Percentiles rank a stretch among this genome's conserved stretches.
Conservation (phyloP, 2,329 filamentous ascomycete genomes). For the Scedosporium aurantiacum region DNA sequence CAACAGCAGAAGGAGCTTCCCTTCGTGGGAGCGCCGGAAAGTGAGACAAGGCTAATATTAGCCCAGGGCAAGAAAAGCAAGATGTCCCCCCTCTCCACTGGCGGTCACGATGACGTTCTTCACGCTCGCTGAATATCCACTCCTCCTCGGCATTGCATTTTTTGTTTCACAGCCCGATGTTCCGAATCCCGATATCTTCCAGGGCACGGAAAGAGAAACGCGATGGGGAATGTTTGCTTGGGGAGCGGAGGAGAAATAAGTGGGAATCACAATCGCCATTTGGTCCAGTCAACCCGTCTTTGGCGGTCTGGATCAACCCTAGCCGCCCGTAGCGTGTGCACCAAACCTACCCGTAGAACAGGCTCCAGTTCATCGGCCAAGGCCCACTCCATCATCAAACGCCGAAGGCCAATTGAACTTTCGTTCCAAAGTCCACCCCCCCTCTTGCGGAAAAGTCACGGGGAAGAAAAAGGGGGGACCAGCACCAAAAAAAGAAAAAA, state of each 20-base stretch:
- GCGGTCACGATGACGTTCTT: background rate
- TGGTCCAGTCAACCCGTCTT: background rate
- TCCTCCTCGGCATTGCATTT: background rate
- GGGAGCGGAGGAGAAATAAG: background rate
- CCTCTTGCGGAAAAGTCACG: background rate
- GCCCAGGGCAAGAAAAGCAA: background rate
- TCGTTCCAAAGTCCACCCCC: background rate
- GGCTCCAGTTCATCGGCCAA: background rate
- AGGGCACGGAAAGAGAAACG: background rate
- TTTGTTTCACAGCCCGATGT: background rate
- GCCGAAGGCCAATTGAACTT: background rate
- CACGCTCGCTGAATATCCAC: background rate
- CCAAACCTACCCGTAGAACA: background rate
- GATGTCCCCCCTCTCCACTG: background rate
- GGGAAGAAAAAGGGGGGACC: background rate
- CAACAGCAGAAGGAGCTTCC: background rate
- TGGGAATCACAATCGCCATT: background rate
- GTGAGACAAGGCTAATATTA: background rate
- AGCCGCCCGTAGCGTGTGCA: background rate
- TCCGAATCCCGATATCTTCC: background rate
- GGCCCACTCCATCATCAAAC: background rate
- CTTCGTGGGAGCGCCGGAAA: background rate
- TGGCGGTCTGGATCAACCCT: background rate
- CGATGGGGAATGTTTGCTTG: background rate
- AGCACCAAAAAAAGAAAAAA: background rate